Percentiles rank a stretch among this genome's conserved stretches.
Evolutionary conservation across 2,329 filamentous ascomycete species (phyloP).

Genomic region (Alternaria alternata): DNA sequence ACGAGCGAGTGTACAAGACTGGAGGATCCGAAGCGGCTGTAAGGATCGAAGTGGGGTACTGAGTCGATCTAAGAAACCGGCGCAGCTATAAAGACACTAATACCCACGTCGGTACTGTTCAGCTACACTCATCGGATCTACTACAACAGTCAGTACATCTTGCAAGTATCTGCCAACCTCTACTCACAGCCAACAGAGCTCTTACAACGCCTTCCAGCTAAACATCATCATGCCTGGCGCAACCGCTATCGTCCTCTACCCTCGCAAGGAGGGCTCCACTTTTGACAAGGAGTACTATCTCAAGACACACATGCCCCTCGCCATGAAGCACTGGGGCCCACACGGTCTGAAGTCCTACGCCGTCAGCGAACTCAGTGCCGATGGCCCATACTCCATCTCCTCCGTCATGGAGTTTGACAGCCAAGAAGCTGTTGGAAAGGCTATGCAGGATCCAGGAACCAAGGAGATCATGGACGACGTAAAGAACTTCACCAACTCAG

Average conservation of each 20-base stretch:
- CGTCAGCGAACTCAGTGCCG: slow-evolving; percentile 30
- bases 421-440: slow-evolving; percentile 32
- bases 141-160: slow-evolving; percentile 5
- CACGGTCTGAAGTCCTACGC: slow-evolving; percentile 50
- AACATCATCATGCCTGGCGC: slow-evolving; percentile 27
- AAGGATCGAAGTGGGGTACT: slow-evolving; percentile 28
- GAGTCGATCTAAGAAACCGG: not conserved
- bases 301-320: slow-evolving; percentile 57
- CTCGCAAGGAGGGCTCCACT: slow-evolving; percentile 48
- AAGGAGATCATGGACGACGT: slow-evolving; percentile 51
- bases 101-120: slow-evolving; percentile 1
- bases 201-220: not conserved
- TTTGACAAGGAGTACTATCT: slow-evolving; percentile 63
- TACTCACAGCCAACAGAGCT: not conserved
- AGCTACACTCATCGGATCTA: not conserved
- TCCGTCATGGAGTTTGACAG: slow-evolving; percentile 37
- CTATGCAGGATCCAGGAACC: slow-evolving; percentile 22
- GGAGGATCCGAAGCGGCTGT: slow-evolving; percentile 11
- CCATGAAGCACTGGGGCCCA: slow-evolving; percentile 49
- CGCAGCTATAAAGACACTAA: slow-evolving; percentile 17
- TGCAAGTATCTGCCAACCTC: not conserved
- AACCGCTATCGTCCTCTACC: slow-evolving; percentile 51
- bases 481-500: slow-evolving; percentile 46
- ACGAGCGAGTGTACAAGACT: not conserved
- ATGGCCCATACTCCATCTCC: slow-evolving; percentile 32